Percentiles rank a stretch among this genome's conserved stretches.
These are phyloP conservation scores for Cryptococcus hybrid DNA, from an alignment of 1,284 basidiomycete species.

Conservation along the genomic window DNA sequence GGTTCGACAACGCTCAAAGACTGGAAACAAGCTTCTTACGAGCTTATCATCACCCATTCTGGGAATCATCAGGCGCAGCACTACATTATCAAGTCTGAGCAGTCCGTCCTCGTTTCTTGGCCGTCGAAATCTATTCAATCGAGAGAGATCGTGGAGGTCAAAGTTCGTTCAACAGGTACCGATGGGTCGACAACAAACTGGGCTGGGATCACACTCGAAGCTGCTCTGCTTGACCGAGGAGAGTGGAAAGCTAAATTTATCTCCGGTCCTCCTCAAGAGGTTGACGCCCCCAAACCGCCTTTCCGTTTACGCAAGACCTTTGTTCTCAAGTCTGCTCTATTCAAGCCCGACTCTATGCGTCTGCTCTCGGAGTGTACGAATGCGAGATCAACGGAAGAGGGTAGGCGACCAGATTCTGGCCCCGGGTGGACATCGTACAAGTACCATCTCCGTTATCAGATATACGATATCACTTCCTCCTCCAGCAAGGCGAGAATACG, in stretches of 20 bases:
- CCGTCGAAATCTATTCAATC: constrained; percentile 25
- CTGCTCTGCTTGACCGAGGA: constrained; percentile 15
- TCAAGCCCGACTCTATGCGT: constrained; percentile 33
- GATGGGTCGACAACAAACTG: constrained; percentile 12
- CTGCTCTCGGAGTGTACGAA: constrained; percentile 42
- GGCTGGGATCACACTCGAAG: constrained; percentile 22
- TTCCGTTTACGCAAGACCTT: constrained; percentile 22
- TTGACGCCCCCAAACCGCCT: constrained; percentile 26
- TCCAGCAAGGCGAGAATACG: constrained; percentile 24
- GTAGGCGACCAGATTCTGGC: constrained; percentile 39
- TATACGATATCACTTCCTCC: constrained; percentile 27
- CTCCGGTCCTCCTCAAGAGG: constrained; percentile 9
- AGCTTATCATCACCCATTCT: constrained; percentile 17
- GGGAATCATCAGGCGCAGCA: constrained; percentile 8
- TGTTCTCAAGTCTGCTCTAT: neutral
- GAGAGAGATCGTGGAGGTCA: constrained; percentile 17
- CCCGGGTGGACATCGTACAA: constrained; percentile 42
- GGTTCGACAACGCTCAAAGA: constrained; percentile 5
- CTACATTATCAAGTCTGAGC: constrained; percentile 11
- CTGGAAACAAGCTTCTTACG: constrained; percentile 36
- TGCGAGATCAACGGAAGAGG: constrained; percentile 28
- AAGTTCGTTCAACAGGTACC: constrained; percentile 17
- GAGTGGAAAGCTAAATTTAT: constrained; percentile 31
- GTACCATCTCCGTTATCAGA: constrained; percentile 37
- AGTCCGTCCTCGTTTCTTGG: constrained; percentile 34